Evolutionary conservation across 2,329 filamentous ascomycete species (phyloP), one percentile per base, ranked within the genome.

Genomic region (Diaporthe longicolla): DNA sequence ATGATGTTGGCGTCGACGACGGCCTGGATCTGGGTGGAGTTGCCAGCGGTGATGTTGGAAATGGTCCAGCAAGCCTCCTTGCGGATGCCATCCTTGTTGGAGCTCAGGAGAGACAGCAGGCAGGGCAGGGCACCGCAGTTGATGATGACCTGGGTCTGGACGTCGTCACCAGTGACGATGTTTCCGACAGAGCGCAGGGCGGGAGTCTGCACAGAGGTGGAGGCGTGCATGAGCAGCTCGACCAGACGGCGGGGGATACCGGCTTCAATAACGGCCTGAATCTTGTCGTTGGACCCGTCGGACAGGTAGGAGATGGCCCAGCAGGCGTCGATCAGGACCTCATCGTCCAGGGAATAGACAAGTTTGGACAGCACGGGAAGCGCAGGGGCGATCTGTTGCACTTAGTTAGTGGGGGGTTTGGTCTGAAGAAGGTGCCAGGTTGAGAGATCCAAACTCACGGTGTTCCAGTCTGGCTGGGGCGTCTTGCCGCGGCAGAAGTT

Each of bases 51-150:
- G 81, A 99, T 94, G 89, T 99, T 99, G 82, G 95, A 98, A 80
- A 99, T 99, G 68, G 97, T 99, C 97, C 97, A 99, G 91, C 97
- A 99, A 37, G 97, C 97, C 85, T 99, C 97, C 89, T 99, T 99
- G 78, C 97, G 95, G 78, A 99, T 99, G 35, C 97, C 97, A 81
- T 99, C 97, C 90, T 99, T 99, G 81, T 94, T 97, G 48, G 96
- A 98, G 89, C 95, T 96, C 76, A 99, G 88, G 24, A 99, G 92
- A 48, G 95, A 97, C 69, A 98, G 88, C n/a, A 99, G 90, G 77
- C 95, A 97, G 55, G 95, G 92, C 61, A 99, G 90, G 78, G 97
- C 93, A 75, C 97, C 96, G 80, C 95, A 98, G 90, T 99, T 99
- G 85, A 99, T 99, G 84, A 99, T 98, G 78, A 99, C 95, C 85